Conservation (phyloP, 129 eudicot species). For the Lactuca sativa region DNA sequence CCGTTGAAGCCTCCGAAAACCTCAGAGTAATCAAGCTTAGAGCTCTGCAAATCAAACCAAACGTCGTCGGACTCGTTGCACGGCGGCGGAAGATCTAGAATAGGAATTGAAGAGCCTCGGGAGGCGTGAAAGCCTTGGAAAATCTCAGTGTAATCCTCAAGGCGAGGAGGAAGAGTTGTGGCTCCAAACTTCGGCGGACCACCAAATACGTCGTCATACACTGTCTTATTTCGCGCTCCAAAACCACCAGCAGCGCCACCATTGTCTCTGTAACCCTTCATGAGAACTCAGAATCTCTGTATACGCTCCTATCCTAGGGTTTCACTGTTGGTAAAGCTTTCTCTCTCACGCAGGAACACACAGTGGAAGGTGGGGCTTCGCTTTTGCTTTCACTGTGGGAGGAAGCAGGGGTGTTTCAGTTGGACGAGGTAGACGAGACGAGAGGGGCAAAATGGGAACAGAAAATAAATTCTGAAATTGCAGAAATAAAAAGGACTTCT, state of each 20-base stretch:
- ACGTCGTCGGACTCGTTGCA: conserved; percentile 32
- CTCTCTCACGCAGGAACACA: conserved; percentile 36
- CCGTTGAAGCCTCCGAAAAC: conserved; percentile 62
- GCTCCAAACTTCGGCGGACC: conserved; percentile 69
- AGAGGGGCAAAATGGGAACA: conserved; percentile 36
- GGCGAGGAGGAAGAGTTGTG: conserved; percentile 74
- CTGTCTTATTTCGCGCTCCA: conserved; percentile 39
- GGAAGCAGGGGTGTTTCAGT: conserved; percentile 24
- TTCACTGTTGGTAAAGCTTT: conserved; percentile 13
- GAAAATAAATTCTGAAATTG: not conserved
- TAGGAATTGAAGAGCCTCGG: conserved; percentile 78
- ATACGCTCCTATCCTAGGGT: conserved; percentile 28
- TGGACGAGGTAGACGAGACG: conserved; percentile 39
- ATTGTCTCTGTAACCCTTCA: conserved; percentile 47
- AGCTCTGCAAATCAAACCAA: conserved; percentile 49
- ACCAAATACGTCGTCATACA: conserved; percentile 89
- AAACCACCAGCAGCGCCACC: conserved; percentile 32
- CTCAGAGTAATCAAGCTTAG: conserved; percentile 60
- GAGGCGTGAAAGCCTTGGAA: conserved; percentile 83
- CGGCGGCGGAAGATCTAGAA: conserved; percentile 71
- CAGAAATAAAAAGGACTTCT: not conserved
- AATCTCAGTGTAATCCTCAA: conserved; percentile 84
- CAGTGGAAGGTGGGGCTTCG: conserved; percentile 30
- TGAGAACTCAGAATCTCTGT: conserved; percentile 18
- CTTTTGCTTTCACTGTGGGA: conserved; percentile 25